Base-by-base conservation (phyloP, 108 stramenopile species). In the Schizochytrium sp. region DNA sequence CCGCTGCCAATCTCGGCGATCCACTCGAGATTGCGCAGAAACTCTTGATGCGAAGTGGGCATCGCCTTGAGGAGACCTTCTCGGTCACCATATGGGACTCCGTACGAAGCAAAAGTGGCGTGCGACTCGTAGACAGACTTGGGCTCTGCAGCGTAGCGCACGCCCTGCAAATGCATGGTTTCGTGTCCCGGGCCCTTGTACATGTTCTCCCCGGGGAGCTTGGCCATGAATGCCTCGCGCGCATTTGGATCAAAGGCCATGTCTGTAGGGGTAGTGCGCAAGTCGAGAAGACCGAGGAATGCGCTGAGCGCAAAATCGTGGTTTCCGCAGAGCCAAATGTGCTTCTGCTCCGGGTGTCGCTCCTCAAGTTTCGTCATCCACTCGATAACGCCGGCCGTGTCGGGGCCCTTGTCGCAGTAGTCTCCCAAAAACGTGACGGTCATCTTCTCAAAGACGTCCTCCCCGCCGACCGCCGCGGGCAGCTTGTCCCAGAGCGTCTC, bases 261-360 rank as follows among this genome's bases (percentile, higher is more conserved):
- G 10, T 83, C 76, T 8, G 6, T 47, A 12, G 76, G 51, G 0
- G 21, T 23, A 18, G 21, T 12, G 10, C 25, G 25, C 14, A 69
- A 18, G 18, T 69, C 8, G 48, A 83, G 76, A 12, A 83, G 6
- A 3, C 76, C 76, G 48, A 83, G 76, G 28, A 83, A 83, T 14
- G 76, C 45, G 76, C 76, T 83, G n/a, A 83, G 51, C n/a, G 76
- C 76, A 34, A 83, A 83, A 45, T 83, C 76, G 51, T 83, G 76
- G 51, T 83, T 83, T 53, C 76, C 76, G 28, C 23, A 83, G 25
- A 83, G 51, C 18, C 44, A 83, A 53, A 21, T 25, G 51, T 83
- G 76, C 76, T 12, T 83, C 51, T 83, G 76, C 25, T 83, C 28
- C 19, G 76, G 76, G 28, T 83, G 51, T 23, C 48, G 45, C 76